Evolutionary conservation across 768 basidiomycete species (phyloP).

Genomic region (Butyriboletus loyo): DNA sequence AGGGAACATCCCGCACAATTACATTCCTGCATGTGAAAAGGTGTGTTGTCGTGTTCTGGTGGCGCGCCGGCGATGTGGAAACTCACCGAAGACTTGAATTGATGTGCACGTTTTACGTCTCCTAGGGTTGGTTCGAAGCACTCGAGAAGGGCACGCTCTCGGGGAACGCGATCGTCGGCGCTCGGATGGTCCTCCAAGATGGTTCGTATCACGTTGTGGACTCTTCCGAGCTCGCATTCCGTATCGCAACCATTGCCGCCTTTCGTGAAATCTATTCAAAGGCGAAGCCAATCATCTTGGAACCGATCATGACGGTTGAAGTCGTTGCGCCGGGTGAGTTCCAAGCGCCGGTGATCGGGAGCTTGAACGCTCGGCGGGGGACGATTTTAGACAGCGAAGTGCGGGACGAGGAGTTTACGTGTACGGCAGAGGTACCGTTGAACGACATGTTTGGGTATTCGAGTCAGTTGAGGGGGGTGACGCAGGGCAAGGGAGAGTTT

Average conservation of each 20-base stretch:
- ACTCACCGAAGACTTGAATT: neutral
- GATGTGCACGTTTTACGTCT: neutral
- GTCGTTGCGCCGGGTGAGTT: slow-evolving; percentile 95
- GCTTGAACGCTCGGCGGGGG: slow-evolving; percentile 87
- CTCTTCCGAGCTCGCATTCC: slow-evolving; percentile 95
- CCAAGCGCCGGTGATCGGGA: slow-evolving; percentile 93
- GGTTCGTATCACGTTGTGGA: slow-evolving; percentile 93
- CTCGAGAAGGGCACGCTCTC: slow-evolving; percentile 86
- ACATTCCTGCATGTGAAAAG: slow-evolving; percentile 94
- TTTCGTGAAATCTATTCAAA: slow-evolving; percentile 86
- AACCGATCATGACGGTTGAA: slow-evolving; percentile 99
- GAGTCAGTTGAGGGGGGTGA: slow-evolving; percentile 85
- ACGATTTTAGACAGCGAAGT: slow-evolving; percentile 96
- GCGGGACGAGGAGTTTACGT: slow-evolving; percentile 94
- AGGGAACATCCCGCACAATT: slow-evolving; percentile 86
- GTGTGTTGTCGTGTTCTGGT: slow-evolving; percentile 37
- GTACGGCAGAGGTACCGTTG: slow-evolving; percentile 85
- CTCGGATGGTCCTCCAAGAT: slow-evolving; percentile 84
- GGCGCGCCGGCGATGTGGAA: neutral
- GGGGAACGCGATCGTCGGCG: slow-evolving; percentile 84
- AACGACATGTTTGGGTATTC: slow-evolving; percentile 99
- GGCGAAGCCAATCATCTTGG: slow-evolving; percentile 79
- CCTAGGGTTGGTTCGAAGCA: slow-evolving; percentile 91
- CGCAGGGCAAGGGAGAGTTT: slow-evolving; percentile 95
- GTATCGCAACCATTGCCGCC: slow-evolving; percentile 84